Evolutionary conservation across 2,329 filamentous ascomycete species (phyloP), one percentile per base, ranked within the genome.

Genomic region (Pestalotiopsis sp.): DNA sequence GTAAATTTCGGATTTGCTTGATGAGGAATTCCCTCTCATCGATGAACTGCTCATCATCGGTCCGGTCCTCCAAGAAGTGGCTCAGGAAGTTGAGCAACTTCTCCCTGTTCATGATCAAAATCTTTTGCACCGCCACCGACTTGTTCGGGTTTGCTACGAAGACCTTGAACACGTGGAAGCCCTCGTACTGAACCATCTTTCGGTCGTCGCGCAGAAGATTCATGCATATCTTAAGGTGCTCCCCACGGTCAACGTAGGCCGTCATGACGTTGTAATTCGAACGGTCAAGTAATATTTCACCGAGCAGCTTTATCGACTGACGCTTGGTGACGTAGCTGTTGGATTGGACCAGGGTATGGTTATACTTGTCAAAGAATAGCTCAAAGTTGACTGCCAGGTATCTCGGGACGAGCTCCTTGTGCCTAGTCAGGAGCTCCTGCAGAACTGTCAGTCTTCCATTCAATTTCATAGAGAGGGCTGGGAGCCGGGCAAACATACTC

Each of bases 221-320:
- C 96, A 99, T 99, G 84, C 95, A 96, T 72, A 98, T 92, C 84
- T 99, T 99, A 74, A 99, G 88, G 78, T 99, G 95, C 78, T 98
- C 95, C 70, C 95, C 95, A 63, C 92, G 91, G 79, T 97, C 95
- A 69, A 99, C 96, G 78, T 98, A 99, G 71, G 92, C 90, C 68
- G 95, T 98, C 96, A 99, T 99, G 78, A 98, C 94, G 78, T 91
- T 94, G 84, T 99, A 99, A 82, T 99, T 98, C 72, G 95, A 94
- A 58, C 96, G 90, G 80, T 98, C 96, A 41, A 99, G 87, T 68
- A 99, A 84, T 62, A 99, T 94, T 82, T 99, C 96, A 66, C 96
- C 96, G 1, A 99, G 89, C 58, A 99, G 87, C 81, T 99, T 99
- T 83, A 98, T 98, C 17, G 94, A 98, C 82, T 99, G 96, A 64